A percentile compares a stretch with the other conserved stretches of the same genome.
Conservation (phyloP, 2,329 filamentous ascomycete species). For the Juglanconis juglandina region DNA sequence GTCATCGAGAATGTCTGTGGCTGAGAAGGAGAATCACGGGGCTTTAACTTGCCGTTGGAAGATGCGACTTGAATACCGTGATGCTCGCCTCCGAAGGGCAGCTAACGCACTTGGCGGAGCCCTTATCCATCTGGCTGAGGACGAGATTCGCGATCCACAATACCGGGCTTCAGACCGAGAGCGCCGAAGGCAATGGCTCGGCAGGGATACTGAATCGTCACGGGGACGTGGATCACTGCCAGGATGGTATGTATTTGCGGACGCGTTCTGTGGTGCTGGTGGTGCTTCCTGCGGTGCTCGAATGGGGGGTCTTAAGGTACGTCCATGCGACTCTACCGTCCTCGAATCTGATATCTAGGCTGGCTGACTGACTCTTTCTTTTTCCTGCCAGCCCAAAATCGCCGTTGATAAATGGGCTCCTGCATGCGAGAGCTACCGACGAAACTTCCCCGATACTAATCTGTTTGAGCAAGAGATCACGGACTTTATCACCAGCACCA, state of each 20-base stretch:
- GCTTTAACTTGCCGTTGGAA: constrained; percentile 53
- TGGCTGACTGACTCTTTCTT: not conserved
- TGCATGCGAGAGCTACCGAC: constrained; percentile 54
- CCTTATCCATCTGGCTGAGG: constrained; percentile 26
- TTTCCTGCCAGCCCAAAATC: constrained; percentile 40
- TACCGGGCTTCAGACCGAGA: constrained; percentile 23
- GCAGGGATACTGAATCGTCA: constrained; percentile 22
- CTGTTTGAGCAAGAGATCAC: constrained; percentile 47
- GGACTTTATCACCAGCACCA: constrained; percentile 41
- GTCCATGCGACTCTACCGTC: not conserved
- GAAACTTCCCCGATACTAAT: constrained; percentile 48
- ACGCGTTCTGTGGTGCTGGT: constrained; percentile 71
- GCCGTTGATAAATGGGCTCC: constrained; percentile 60
- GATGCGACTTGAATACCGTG: constrained; percentile 32
- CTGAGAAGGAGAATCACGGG: constrained; percentile 26
- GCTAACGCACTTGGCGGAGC: constrained; percentile 31
- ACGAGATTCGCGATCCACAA: constrained; percentile 26
- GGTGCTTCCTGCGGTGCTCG: constrained; percentile 65
- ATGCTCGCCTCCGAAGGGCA: constrained; percentile 18
- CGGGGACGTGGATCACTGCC: not conserved
- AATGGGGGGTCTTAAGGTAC: constrained; percentile 48
- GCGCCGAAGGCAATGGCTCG: constrained; percentile 36
- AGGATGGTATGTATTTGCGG: constrained; percentile 61
- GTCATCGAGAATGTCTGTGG: not conserved
- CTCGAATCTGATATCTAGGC: not conserved